Conservation (phyloP, 345 rosid species). For the Reutealis trisperma region DNA sequence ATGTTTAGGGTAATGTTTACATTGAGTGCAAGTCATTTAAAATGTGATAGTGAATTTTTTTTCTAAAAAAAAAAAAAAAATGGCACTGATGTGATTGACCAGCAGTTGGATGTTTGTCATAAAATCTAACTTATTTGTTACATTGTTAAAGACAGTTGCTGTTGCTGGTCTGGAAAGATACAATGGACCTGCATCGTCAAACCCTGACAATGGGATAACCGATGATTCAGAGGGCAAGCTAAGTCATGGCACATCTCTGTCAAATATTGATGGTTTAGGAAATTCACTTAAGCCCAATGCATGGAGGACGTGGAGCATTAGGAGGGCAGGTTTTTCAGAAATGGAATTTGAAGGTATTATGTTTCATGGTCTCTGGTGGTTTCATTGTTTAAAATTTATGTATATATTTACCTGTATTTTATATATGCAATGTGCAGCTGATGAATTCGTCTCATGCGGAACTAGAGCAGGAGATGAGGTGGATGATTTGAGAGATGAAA, state of each 20-base stretch:
- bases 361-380: conserved; percentile 12
- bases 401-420: conserved; percentile 20
- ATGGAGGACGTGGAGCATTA: conserved; percentile 81
- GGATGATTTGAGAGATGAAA: conserved; percentile 28
- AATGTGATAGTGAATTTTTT: not conserved
- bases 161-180: conserved; percentile 47
- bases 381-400: conserved; percentile 4
- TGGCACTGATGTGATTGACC: not conserved
- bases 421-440: conserved; percentile 45
- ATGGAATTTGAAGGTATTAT: conserved; percentile 69
- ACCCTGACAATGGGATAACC: conserved; percentile 21
- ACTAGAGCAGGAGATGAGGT: conserved; percentile 7
- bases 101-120: conserved; percentile 5
- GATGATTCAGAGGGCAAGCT: conserved; percentile 22
- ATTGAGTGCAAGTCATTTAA: not conserved
- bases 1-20: not conserved
- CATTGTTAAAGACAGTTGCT: conserved; percentile 65
- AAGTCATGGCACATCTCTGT: conserved; percentile 30
- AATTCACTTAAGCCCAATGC: conserved; percentile 44
- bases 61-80: not conserved
- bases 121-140: conserved; percentile 35
- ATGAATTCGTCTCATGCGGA: conserved; percentile 41
- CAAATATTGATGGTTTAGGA: conserved; percentile 32
- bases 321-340: conserved; percentile 57
- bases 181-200: conserved; percentile 24